Percentiles rank a stretch among this genome's conserved stretches.
phyloP scores from a whole-genome alignment of 768 basidiomycete genomes.

The Boletus fagicola region DNA sequence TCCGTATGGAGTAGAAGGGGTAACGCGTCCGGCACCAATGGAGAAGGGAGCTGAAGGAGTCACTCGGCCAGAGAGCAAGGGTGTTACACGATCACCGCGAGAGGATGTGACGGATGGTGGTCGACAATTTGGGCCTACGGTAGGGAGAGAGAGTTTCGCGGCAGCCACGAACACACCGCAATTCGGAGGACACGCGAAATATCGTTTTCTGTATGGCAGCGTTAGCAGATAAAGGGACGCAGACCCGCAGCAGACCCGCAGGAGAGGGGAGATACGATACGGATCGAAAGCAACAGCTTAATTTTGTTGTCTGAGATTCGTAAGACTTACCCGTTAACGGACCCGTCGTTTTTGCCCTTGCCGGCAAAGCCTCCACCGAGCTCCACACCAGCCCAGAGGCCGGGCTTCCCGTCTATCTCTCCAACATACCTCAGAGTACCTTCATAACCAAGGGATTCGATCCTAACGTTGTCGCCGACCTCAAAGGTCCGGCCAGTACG shows the following conservation, averaged over 20 bases:
- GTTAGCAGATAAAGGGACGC: constrained; percentile 12
- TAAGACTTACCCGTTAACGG: constrained; percentile 75
- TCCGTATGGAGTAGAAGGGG: constrained; percentile 53
- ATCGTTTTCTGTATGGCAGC: constrained; percentile 54
- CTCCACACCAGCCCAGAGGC: constrained; percentile 93
- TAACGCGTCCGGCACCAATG: constrained; percentile 47
- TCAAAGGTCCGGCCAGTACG: constrained; percentile 52
- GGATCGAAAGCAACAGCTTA: not conserved
- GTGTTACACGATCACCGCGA: constrained; percentile 45
- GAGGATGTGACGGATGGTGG: constrained; percentile 83
- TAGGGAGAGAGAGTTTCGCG: constrained; percentile 77
- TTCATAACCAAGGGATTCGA: constrained; percentile 87
- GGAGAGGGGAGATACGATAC: not conserved
- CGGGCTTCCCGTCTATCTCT: constrained; percentile 83
- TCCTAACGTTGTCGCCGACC: constrained; percentile 78
- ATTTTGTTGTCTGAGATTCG: not conserved
- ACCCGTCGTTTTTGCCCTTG: constrained; percentile 94
- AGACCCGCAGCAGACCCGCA: not conserved
- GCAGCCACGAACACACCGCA: constrained; percentile 91
- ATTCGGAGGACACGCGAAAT: constrained; percentile 80
- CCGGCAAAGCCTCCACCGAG: constrained; percentile 81
- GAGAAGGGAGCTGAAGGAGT: constrained; percentile 44
- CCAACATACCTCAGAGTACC: constrained; percentile 81
- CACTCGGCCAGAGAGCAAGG: constrained; percentile 43
- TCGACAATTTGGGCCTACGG: constrained; percentile 56